phyloP scores from a whole-genome alignment of 192 early-diverging fungal genomes.

The Podila verticillata region DNA sequence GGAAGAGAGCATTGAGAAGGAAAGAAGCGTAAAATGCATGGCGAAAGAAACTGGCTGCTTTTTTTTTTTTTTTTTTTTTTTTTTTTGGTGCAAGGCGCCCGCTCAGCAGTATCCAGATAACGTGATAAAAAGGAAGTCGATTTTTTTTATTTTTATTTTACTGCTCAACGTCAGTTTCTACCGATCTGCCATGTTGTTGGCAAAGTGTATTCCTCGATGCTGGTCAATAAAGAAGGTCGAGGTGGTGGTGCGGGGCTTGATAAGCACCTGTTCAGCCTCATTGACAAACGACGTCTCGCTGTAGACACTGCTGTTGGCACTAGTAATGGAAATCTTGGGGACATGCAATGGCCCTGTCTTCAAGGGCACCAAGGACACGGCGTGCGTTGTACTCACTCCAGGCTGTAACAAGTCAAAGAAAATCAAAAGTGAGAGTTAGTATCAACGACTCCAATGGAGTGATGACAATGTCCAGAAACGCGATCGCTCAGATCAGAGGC shows the following conservation, averaged over 20 bases:
- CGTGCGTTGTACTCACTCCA: conserved; percentile 57
- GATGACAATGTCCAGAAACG: background rate
- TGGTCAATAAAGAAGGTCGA: conserved; percentile 71
- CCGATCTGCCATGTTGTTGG: conserved; percentile 18
- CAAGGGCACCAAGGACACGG: conserved; percentile 64
- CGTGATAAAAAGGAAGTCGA: background rate
- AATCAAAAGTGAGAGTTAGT: conserved; percentile 4
- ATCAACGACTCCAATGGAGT: background rate
- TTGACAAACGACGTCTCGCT: conserved; percentile 65
- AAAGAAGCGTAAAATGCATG: no score
- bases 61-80: no score
- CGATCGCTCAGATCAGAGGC: background rate
- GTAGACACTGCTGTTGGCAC: conserved; percentile 51
- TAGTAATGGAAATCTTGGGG: conserved; percentile 57
- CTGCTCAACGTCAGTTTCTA: background rate
- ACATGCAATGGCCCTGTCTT: conserved; percentile 67
- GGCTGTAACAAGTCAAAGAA: conserved; percentile 18
- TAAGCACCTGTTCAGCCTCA: conserved; percentile 65
- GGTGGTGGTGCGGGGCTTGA: conserved; percentile 64
- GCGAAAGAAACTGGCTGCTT: no score
- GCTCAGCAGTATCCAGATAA: no score
- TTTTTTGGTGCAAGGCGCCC: no score
- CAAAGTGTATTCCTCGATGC: conserved; percentile 58
- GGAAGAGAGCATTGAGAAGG: no score
- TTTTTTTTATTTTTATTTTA: conserved; percentile 3